A percentile compares a stretch with the other conserved stretches of the same genome.
Conservation (phyloP, 2,329 filamentous ascomycete genomes). For the Pyrenophora graminea region DNA sequence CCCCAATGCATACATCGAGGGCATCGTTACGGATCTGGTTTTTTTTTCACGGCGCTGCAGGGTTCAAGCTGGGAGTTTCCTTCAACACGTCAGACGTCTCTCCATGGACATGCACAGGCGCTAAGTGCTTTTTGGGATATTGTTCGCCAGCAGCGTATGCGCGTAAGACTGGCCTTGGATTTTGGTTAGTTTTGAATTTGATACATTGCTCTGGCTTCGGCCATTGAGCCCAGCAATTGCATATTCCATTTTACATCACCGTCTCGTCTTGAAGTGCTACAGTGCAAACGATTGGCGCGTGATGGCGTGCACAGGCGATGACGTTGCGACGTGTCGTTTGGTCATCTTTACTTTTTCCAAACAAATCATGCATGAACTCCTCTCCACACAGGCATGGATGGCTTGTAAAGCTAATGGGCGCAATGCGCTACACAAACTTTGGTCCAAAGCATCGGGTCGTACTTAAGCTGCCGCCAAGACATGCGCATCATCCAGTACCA, state of each 20-base stretch:
- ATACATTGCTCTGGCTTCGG: constrained; percentile 18
- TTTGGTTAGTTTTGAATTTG: constrained; percentile 8
- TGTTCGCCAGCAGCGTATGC: constrained; percentile 5
- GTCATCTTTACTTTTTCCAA: background rate
- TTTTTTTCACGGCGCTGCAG: constrained; percentile 17
- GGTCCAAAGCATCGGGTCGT: constrained; percentile 9
- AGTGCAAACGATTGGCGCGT: background rate
- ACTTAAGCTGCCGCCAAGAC: constrained; percentile 9
- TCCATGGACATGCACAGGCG: constrained; percentile 14
- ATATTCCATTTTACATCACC: constrained; percentile 6
- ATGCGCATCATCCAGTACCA: constrained; percentile 6
- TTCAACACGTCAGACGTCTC: constrained; percentile 4
- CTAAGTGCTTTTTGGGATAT: constrained; percentile 10
- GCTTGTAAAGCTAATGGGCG: background rate
- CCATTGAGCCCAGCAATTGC: constrained; percentile 22
- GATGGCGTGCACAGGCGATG: background rate
- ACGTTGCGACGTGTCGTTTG: background rate
- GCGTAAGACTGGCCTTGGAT: background rate
- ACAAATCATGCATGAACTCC: constrained; percentile 8
- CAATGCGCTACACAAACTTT: constrained; percentile 3
- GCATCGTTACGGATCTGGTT: constrained; percentile 23
- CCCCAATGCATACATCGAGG: constrained; percentile 26
- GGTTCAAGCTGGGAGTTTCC: constrained; percentile 9
- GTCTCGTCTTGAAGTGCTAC: constrained; percentile 1
- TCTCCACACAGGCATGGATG: constrained; percentile 2